phyloP scores from a whole-genome alignment of 139 green algal species.

The Dunaliella sp. region DNA sequence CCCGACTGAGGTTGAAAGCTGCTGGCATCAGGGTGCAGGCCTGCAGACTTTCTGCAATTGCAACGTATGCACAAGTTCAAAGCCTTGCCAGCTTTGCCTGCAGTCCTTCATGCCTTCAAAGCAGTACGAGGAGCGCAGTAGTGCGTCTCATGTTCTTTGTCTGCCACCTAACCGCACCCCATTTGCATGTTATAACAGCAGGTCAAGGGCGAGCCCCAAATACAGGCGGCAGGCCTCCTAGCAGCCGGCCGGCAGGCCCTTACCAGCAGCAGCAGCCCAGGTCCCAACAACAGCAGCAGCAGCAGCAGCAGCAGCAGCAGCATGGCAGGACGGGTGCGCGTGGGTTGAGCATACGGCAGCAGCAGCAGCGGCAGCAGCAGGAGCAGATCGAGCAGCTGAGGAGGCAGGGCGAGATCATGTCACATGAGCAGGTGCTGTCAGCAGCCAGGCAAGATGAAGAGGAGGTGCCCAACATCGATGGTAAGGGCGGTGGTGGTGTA shows the following conservation, averaged over 20 bases:
- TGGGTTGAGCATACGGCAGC: background rate
- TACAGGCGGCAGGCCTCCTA: background rate
- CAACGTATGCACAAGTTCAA: no score
- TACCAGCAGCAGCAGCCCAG: background rate
- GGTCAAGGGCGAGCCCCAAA: background rate
- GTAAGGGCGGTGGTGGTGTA: no score
- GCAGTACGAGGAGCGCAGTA: no score
- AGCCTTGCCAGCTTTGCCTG: no score
- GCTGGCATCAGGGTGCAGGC: no score
- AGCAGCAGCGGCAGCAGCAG: background rate
- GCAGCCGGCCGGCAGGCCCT: background rate
- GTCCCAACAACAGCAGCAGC: background rate
- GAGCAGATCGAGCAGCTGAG: background rate
- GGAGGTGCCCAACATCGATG: constrained; percentile 2
- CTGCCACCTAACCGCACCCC: no score
- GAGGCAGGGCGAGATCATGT: constrained; percentile 1
- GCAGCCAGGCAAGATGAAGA: background rate
- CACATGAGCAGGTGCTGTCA: background rate
- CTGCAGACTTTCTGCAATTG: no score
- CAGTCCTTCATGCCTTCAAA: no score
- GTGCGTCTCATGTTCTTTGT: no score
- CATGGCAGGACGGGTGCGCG: background rate
- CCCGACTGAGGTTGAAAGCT: no score
- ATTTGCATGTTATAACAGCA: no score
- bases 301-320: background rate